Base-by-base conservation (phyloP, 2,329 filamentous ascomycete species). In the Cryoendolithus antarcticus region DNA sequence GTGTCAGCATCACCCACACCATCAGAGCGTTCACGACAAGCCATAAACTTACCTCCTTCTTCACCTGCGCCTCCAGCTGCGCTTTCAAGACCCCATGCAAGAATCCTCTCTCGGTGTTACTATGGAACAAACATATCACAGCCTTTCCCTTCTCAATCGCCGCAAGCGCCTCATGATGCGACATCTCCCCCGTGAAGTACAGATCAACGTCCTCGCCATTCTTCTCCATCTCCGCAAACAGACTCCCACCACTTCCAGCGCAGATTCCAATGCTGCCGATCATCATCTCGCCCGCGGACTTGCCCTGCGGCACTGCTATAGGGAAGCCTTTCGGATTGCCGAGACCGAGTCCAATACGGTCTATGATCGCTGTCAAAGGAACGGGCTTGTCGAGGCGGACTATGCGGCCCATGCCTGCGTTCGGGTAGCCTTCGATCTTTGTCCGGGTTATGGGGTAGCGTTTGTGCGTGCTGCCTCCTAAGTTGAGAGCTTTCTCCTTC, bases 141-240 rank as follows among this genome's bases (percentile, higher is more conserved):
- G 77, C 80, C 46, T 80, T 79, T 1, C 88, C 88, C 42, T 79
- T 74, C 65, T 95, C 88, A 21, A 83, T 85, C 1, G 86, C 85
- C 30, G 82, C 76, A 41, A 98, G 71, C 3, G 89, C 86, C 47
- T 91, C 86, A 57, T 98, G 91, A 58, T 98, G 91, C 53, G 77
- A 83, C 69, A 96, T 75, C 65, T 98, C 91, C 2, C 91, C 91
- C 1, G 86, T 96, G 50, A 98, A 83, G 3, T 93, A 63, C 30
- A 96, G 61, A 54, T 95, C 86, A 0, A 86, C 85, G 32, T 69
- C 63, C 42, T 59, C 53, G 13, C 54, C 56, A 13, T 51, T 51
- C 39, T 54, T 54, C 42, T 58, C 54, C 2, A 78, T 66, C 30
- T 72, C 71, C 45, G 77, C 75, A 42, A 95, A 73, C 12, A 96